Evolutionary conservation across 257 asterid genomes (phyloP).

Genomic region (Solanum chiquidenum): DNA sequence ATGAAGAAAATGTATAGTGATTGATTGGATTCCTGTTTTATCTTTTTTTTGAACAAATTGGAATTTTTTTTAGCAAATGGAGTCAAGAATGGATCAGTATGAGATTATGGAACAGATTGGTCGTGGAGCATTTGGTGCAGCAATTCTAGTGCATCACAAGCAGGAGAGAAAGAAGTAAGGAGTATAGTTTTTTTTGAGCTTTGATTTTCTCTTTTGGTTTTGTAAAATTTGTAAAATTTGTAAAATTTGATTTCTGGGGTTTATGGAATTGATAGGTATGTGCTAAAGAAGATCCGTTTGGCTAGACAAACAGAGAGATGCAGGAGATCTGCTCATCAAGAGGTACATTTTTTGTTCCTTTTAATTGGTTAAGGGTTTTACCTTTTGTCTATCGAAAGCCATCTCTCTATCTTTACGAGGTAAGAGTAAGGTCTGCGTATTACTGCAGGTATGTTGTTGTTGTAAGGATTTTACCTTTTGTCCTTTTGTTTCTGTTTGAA

Average conservation of each 20-base stretch:
- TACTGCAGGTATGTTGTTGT: neutral
- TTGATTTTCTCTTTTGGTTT: slow-evolving; percentile 1
- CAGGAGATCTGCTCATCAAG: slow-evolving; percentile 99
- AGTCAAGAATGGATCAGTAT: slow-evolving; percentile 93
- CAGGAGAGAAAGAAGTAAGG: slow-evolving; percentile 71
- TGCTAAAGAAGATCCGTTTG: slow-evolving; percentile 86
- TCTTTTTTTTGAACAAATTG: neutral
- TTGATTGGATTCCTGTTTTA: neutral
- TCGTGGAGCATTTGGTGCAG: slow-evolving; percentile 99
- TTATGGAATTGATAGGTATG: slow-evolving; percentile 51
- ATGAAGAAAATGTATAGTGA: neutral
- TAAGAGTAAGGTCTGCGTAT: neutral
- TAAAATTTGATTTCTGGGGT: slow-evolving; percentile 3
- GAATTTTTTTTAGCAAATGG: slow-evolving; percentile 22
- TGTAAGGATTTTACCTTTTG: neutral
- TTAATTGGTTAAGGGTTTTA: neutral
- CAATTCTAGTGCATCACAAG: slow-evolving; percentile 93
- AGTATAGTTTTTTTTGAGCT: neutral
- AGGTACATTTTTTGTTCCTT: slow-evolving; percentile 31
- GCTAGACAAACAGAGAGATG: slow-evolving; percentile 98
- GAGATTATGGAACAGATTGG: slow-evolving; percentile 99
- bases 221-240: neutral
- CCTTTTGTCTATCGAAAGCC: neutral
- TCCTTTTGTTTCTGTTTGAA: neutral
- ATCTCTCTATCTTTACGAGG: neutral